Evolutionary conservation across 208 protist genomes (phyloP).

Genomic region (Leishmania major): DNA sequence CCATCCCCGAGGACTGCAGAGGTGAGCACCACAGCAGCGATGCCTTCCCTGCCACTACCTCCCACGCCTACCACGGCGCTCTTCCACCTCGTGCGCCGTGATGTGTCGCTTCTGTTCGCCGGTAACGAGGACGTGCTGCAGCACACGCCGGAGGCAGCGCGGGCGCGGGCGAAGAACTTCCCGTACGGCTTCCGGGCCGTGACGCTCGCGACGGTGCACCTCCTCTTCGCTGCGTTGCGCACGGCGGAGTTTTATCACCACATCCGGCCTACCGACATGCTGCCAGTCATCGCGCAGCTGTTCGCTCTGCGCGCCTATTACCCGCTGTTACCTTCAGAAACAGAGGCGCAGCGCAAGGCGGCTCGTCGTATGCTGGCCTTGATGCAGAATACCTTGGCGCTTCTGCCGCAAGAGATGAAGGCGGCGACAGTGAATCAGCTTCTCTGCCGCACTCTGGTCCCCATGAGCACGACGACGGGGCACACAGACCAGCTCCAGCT

Average conservation of each 20-base stretch:
- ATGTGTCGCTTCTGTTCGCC: slow-evolving; percentile 23
- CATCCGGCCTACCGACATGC: slow-evolving; percentile 24
- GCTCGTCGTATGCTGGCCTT: slow-evolving; percentile 19
- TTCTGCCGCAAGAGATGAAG: slow-evolving; percentile 46
- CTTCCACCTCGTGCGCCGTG: slow-evolving; percentile 25
- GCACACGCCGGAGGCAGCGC: slow-evolving; percentile 27
- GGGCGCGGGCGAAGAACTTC: slow-evolving; percentile 30
- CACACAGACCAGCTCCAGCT: slow-evolving; percentile 53
- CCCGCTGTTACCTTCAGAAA: slow-evolving; percentile 14
- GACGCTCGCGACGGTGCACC: slow-evolving; percentile 30
- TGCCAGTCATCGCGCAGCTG: slow-evolving; percentile 46
- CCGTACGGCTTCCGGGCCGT: slow-evolving; percentile 33
- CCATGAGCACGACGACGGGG: slow-evolving; percentile 19
- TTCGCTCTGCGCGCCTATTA: slow-evolving; percentile 57
- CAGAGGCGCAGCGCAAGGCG: slow-evolving; percentile 25
- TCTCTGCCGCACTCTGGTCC: slow-evolving; percentile 26
- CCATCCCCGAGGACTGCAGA: not conserved
- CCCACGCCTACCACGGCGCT: slow-evolving; percentile 15
- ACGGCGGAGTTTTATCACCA: slow-evolving; percentile 29
- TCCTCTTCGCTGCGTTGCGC: slow-evolving; percentile 47
- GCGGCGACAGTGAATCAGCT: slow-evolving; percentile 29
- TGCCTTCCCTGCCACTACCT: slow-evolving; percentile 1
- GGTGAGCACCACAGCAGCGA: not conserved
- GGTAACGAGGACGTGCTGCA: slow-evolving; percentile 34
- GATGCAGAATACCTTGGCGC: slow-evolving; percentile 31